Base-by-base conservation (phyloP, 495 filamentous ascomycete species). In the Neurospora pannonica region DNA sequence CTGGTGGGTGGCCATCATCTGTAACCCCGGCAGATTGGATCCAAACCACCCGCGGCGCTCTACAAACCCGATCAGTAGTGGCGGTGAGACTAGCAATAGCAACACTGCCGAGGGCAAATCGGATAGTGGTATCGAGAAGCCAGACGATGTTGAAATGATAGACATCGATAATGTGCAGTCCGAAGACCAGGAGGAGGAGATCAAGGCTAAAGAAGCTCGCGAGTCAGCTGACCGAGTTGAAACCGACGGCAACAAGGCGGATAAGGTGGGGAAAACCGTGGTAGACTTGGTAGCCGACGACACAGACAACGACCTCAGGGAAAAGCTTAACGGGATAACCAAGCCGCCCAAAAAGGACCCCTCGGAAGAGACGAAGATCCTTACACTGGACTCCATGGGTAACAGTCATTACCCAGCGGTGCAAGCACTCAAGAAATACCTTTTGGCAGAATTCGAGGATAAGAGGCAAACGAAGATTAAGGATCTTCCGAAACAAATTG, bases 1-100 rank as follows among this genome's bases (percentile, higher is more conserved):
- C 80, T 99, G 96, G 96, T 98, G 96, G 83, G 83, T 98, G 78
- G 96, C 94, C 15, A 94, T 99, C 73, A 97, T 98, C 39, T 97
- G 93, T 89, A 97, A 98, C 78, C 87, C 95, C 4, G 85, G 91
- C 74, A 83, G 87, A 74, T 77, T 89, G 72, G 76, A 88, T 79
- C 76, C 85, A 79, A 48, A 69, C 38, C 21, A 34, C 48, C 48
- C 37, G n/a, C 21, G 21, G 17, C 38, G 36, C 15, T 72, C 40
- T 38, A 37, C 43, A 38, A 3, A 38, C 21, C 31, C 13, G 17
- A 17, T 2, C 54, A 11, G 24, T 31, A 31, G 54, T 31, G 54
- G 24, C 7, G 17, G 13, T 7, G 54, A 19, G 28, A 36, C 54
- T 15, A 67, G 28, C 54, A 34, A 67, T 9, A 19, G 28, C 8